Evolutionary conservation across 2,329 filamentous ascomycete genomes (phyloP).

Genomic region (Aspergillus awamori): DNA sequence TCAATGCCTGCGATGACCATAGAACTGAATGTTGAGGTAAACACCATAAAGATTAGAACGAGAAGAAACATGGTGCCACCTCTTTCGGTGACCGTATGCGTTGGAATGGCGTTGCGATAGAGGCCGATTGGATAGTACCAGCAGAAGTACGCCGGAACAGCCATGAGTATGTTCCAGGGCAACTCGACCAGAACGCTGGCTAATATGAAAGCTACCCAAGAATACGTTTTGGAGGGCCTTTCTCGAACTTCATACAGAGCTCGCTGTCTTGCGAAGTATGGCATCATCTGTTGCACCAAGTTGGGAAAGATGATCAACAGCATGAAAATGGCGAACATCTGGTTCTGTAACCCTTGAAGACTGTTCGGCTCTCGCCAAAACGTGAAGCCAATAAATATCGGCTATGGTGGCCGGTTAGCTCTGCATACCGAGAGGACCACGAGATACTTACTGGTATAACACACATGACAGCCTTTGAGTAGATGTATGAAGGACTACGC

Average conservation of each 20-base stretch:
- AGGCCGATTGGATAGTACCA: conserved; percentile 67
- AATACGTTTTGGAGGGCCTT: conserved; percentile 67
- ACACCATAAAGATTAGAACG: conserved; percentile 68
- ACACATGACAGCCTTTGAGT: conserved; percentile 74
- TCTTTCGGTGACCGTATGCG: conserved; percentile 48
- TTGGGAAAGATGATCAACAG: conserved; percentile 73
- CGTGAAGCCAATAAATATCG: conserved; percentile 78
- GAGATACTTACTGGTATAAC: conserved; percentile 63
- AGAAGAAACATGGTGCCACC: conserved; percentile 67
- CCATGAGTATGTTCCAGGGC: conserved; percentile 63
- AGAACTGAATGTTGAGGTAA: conserved; percentile 70
- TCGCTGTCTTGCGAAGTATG: conserved; percentile 58
- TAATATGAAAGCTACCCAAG: conserved; percentile 70
- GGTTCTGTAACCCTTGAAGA: conserved; percentile 81
- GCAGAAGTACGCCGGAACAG: conserved; percentile 59
- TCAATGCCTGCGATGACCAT: conserved; percentile 71
- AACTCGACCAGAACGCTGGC: conserved; percentile 70
- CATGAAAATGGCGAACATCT: conserved; percentile 88
- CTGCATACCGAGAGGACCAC: conserved; percentile 31
- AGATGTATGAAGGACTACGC: conserved; percentile 85
- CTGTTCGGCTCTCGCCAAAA: conserved; percentile 74
- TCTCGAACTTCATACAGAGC: conserved; percentile 61
- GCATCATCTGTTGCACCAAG: conserved; percentile 54
- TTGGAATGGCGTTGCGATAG: conserved; percentile 41
- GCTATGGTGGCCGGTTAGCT: conserved; percentile 44